Evolutionary conservation across 2,329 filamentous ascomycete genomes (phyloP), one percentile per base, ranked within the genome.

Genomic region (Paraphaeosphaeria minitans): DNA sequence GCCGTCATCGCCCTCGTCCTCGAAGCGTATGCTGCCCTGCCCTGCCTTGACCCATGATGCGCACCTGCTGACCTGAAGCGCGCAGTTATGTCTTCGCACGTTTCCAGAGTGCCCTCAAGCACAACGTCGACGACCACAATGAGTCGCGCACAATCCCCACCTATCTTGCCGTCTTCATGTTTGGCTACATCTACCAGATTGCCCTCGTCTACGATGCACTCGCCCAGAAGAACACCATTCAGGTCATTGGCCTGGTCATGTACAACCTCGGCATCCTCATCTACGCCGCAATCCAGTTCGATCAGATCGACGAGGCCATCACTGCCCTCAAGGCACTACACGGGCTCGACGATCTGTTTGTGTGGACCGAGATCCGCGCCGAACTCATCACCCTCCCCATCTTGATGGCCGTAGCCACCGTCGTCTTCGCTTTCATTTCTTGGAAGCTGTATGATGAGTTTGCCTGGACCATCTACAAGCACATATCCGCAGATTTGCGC

Each of bases 401-500:
- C 68, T 86, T 99, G 58, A 90, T 98, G 65, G 92, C 87, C 0
- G 78, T 96, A 31, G 86, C 86, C 31, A 94, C 91, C 2, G 64
- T 93, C 6, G 72, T 87, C 54, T 88, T 98, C 83, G 83, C 83
- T 14, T 89, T 92, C 62, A 82, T 93, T 53, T 88, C 94, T 2
- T 98, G 93, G 91, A 97, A 97, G 80, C 84, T 99, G 33, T 98
- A 99, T 75, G 93, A 97, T 73, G 94, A 97, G 77, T 99, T 99
- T 78, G 94, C 95, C 12, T 99, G 95, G 95, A 95, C 95, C 58
- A 99, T 99, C 72, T 93, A 99, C 79, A 99, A 99, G 83, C 93
- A 96, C 78, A 99, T 99, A 75, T 96, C 93, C 73, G 95, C 95
- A 53, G 95, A 99, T 81, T 86, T 97, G 74, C 88, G 93, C 70